Evolutionary conservation across 441 rosid species (phyloP), one percentile per base, ranked within the genome.

Genomic region (Rhodomyrtus psidioides): DNA sequence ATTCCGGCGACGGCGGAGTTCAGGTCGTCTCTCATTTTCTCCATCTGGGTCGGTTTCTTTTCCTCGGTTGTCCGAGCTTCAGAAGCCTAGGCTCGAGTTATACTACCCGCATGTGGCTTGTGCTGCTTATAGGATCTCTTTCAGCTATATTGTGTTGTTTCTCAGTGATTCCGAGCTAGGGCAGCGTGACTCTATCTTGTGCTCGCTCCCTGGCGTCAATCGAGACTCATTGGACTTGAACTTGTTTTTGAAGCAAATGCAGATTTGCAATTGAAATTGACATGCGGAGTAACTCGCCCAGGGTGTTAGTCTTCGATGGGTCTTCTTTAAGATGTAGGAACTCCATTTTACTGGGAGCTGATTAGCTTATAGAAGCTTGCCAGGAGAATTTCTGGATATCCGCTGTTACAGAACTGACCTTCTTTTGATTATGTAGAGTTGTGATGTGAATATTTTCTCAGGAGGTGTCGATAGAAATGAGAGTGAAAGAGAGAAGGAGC

Each of bases 1-100:
- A 70, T 83, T 62, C 87, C 44, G 87, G 87, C 44, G 87, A 86
- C 54, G 87, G 87, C 53, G 87, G 85, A 34, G 65, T 86, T 23
- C 88, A 86, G 88, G 88, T 86, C 59, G 14, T 24, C 81, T 83
- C 58, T 39, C 70, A n/a, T 42, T 85, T 51, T 56, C 83, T 57
- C 39, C 15, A 9, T 27, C 76, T 57, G 49, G 26, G n/a, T 65
- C 84, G 84, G 58, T 30, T 55, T 82, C n/a, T 23, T 51, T 51
- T 81, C 58, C 46, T 27, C 46, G 27, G 15, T 28, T 7, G 39
- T 30, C 17, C 26, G 16, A 27, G 49, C 46, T 82, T 54, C 60
- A 14, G 60, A 82, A 19, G 26, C n/a, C 55, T 27, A 0, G 62
- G 84, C 17, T 82, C 24, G 84, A 53, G 55, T 26, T 55, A 9